Base-by-base conservation (phyloP, 805 yeast species). In the Suhomyces tanzawaensis region DNA sequence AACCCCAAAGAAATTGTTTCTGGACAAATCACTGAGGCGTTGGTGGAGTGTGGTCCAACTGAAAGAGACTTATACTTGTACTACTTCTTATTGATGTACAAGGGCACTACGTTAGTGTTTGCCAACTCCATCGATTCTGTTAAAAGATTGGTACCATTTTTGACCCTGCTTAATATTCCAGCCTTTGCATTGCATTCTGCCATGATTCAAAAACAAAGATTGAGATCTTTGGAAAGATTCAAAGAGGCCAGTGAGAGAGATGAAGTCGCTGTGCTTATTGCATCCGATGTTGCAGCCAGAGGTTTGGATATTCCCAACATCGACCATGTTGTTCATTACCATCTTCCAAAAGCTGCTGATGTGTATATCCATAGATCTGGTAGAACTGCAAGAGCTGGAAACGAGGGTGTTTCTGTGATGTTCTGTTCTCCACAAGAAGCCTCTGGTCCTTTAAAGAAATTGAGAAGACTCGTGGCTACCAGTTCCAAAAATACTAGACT, bases 201-300 rank as follows among this genome's bases (percentile, higher is more conserved):
- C 16, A 91, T 93, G 98, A 76, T 85, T 32, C 99, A 93, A 59
- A 91, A 90, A 54, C 96, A 88, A 58, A 79, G 99, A 55, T 66
- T 93, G 50, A 75, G 90, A 49, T 78, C 91, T 3, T 66, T 93
- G 51, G 99, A 93, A 63, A 75, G 82, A 44, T 91, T 89, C 69
- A 77, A 74, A 47, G 73, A 68, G 32, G 72, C 79, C 14, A 70
- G 76, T 31, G 49, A 50, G 19, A 61, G 65, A 5, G 63, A 70
- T 33, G 74, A 76, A 34, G 66, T 79, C 3, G 71, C 85, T 0
- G 90, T 90, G 3, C 69, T 93, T 39, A 76, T 93, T 37, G 96
- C 97, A 1, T 88, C 98, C 3, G 99, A 93, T 63, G 98, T 93
- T 32, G 99, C 99, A 2, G 99, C 99, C 3, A 79, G 99, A 71